Evolutionary conservation across 1,284 basidiomycete species (phyloP), one percentile per base, ranked within the genome.

Genomic region (Rhodotorula glutinis): DNA sequence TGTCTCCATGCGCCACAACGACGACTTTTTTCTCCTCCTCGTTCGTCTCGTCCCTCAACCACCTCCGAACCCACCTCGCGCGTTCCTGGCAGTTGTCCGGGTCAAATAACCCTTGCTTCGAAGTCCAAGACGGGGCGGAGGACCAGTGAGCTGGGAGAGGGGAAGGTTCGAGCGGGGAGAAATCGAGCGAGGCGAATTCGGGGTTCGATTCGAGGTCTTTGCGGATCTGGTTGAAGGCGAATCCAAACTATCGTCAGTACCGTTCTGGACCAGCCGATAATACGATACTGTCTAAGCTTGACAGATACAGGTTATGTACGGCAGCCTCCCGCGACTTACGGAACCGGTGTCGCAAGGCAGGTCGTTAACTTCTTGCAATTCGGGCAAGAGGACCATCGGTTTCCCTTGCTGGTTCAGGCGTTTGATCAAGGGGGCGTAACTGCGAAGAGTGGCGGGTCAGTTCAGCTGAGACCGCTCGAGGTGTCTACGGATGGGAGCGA

Each of bases 1-100:
- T 78, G 61, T 80, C 79, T 1, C 80, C 79, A 66, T 80, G 80
- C 10, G 79, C 79, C 10, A 80, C 79, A 44, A 80, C 70, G 33
- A 81, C 79, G 66, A 81, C 80, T 72, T 78, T 77, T 46, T 71
- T 55, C 74, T 80, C 80, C 25, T 51, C 49, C 25, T n/a, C 25
- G 25, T 16, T 13, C 21, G 68, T 65, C 38, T 78, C 69, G 11
- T 73, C 69, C 25, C 78, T 70, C 53, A 81, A 70, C 79, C 78
- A 80, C 52, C 64, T 60, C 53, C 79, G 72, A 0, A 78, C 77
- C 57, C 67, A 62, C 53, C 55, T 65, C 4, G 78, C 79, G 40
- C 80, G 57, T 60, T 78, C 76, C 14, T 58, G 51, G 0, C 70
- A 77, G 8, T 70, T 67, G n/a, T 73, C 75, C 10, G 76, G 75